These are phyloP conservation scores for Rubia peregrina DNA, from an alignment of 305 asterid genomes.

Conservation along the genomic window DNA sequence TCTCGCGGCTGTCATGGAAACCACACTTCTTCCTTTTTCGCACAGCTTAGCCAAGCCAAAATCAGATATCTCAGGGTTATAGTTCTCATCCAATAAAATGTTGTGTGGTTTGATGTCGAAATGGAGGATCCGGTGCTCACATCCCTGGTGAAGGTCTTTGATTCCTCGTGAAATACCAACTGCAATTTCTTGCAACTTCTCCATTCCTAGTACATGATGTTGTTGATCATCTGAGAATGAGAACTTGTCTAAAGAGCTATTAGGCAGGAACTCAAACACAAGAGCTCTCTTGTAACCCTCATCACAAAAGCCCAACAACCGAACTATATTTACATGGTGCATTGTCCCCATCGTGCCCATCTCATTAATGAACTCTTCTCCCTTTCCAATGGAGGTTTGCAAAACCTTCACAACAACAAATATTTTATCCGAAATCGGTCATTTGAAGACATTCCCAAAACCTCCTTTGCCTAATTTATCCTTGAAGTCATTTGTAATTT, in stretches of 20 bases:
- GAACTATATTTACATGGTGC: neutral
- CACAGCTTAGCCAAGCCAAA: neutral
- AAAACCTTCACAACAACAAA: neutral
- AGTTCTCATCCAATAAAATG: neutral
- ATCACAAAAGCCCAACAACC: neutral
- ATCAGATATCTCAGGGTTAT: neutral
- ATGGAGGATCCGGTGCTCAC: conserved; percentile 1
- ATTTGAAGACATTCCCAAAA: neutral
- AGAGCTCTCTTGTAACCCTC: conserved; percentile 4
- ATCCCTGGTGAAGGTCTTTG: neutral
- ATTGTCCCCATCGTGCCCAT: neutral
- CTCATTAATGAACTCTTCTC: neutral
- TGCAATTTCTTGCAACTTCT: neutral
- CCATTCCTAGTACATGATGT: neutral
- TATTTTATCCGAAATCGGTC: neutral
- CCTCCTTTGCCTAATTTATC: neutral
- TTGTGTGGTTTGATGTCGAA: conserved; percentile 4
- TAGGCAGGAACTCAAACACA: neutral
- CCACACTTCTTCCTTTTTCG: neutral
- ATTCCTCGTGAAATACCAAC: conserved; percentile 1
- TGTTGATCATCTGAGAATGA: neutral
- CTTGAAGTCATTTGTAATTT: neutral
- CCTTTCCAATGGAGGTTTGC: neutral
- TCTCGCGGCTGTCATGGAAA: neutral
- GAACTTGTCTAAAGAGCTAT: neutral